Evolutionary conservation across 2,329 filamentous ascomycete species (phyloP).

Genomic region (Trichoderma breve): DNA sequence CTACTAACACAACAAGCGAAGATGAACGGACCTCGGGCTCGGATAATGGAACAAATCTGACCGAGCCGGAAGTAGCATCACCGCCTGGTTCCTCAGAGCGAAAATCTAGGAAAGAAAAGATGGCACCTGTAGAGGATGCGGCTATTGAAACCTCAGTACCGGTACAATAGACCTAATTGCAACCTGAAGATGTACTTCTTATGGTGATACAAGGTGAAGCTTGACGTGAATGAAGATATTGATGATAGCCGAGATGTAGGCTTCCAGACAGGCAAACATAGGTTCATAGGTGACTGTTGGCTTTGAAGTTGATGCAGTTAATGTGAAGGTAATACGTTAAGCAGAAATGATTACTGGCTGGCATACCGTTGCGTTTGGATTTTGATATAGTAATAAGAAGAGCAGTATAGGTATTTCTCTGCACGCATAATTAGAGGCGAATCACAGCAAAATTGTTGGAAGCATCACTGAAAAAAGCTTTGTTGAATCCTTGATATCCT

Average conservation of each 20-base stretch:
- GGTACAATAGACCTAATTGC: background rate
- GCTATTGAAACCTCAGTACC: background rate
- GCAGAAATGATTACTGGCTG: background rate
- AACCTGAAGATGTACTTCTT: background rate
- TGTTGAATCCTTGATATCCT: background rate
- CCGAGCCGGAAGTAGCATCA: background rate
- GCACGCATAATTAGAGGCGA: background rate
- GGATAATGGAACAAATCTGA: slow-evolving; percentile 2
- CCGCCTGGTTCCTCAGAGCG: background rate
- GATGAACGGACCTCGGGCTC: background rate
- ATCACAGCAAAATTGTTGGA: background rate
- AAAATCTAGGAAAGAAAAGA: background rate
- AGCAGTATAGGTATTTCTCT: background rate
- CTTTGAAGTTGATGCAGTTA: background rate
- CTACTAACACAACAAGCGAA: background rate
- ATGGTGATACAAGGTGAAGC: rapidly evolving
- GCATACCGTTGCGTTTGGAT: background rate
- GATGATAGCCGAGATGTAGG: background rate
- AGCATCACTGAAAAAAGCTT: background rate
- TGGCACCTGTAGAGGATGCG: background rate
- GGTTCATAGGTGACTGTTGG: background rate
- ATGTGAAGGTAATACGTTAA: background rate
- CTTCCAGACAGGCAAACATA: background rate
- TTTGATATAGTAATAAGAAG: background rate
- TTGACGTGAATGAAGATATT: background rate